phyloP scores from a whole-genome alignment of 192 early-diverging fungal species.

The Pilobolus umbonatus region DNA sequence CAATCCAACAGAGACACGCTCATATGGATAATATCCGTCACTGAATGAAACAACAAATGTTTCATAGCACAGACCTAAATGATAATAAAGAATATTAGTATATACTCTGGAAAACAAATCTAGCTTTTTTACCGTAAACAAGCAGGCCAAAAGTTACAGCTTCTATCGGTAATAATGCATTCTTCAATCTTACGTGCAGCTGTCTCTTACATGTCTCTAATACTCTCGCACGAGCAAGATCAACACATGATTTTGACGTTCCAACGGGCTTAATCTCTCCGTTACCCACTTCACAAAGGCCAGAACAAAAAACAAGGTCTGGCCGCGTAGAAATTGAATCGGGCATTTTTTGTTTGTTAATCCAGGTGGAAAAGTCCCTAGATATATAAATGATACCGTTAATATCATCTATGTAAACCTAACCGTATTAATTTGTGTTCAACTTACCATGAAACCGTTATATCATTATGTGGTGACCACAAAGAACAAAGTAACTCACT shows the following conservation, averaged over 20 bases:
- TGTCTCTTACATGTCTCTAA: conserved; percentile 11
- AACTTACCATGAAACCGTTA: conserved; percentile 9
- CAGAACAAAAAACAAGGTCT: not conserved
- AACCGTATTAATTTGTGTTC: conserved; percentile 8
- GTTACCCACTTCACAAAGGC: conserved; percentile 3
- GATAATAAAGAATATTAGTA: conserved; percentile 1
- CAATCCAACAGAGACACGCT: conserved; percentile 13
- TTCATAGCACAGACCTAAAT: conserved; percentile 9
- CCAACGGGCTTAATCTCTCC: conserved; percentile 7
- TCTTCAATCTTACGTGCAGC: conserved; percentile 3
- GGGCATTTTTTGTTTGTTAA: conserved; percentile 12
- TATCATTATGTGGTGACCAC: conserved; percentile 1
- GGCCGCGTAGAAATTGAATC: conserved; percentile 12
- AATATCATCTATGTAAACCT: conserved; percentile 6
- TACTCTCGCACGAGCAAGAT: conserved; percentile 5
- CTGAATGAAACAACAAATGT: conserved; percentile 4
- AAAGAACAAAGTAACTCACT: conserved; percentile 4
- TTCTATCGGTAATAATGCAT: not conserved
- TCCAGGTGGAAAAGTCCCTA: conserved; percentile 4
- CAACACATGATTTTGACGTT: conserved; percentile 4
- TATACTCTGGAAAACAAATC: conserved; percentile 3
- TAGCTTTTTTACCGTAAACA: conserved; percentile 9
- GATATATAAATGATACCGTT: conserved; percentile 7
- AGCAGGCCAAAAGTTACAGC: conserved; percentile 14
- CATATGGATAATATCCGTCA: conserved; percentile 13